phyloP scores from a whole-genome alignment of 495 filamentous ascomycete genomes.

The Penicillium robsamsonii region DNA sequence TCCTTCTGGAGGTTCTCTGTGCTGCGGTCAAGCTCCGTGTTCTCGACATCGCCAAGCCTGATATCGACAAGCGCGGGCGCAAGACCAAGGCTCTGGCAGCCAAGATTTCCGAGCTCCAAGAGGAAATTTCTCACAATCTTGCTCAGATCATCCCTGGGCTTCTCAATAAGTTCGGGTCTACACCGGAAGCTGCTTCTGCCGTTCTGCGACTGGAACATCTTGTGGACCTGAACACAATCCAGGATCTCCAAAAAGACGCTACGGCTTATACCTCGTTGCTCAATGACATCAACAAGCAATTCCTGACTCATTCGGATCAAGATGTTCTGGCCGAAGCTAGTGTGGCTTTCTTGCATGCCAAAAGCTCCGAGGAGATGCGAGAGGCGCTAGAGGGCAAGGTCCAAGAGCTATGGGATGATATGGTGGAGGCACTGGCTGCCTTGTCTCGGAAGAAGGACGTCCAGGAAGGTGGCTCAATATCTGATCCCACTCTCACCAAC shows the following conservation, averaged over 20 bases:
- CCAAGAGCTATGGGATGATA: constrained; percentile 79
- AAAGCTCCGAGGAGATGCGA: constrained; percentile 78
- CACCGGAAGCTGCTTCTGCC: constrained; percentile 78
- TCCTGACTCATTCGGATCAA: constrained; percentile 82
- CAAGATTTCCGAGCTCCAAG: constrained; percentile 63
- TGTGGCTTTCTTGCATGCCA: constrained; percentile 78
- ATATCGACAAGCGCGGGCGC: constrained; percentile 58
- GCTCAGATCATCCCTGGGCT: constrained; percentile 78
- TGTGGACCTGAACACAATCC: constrained; percentile 83
- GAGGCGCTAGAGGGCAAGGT: constrained; percentile 80
- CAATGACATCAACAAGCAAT: constrained; percentile 92
- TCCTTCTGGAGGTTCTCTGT: constrained; percentile 83
- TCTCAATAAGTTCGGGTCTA: constrained; percentile 85
- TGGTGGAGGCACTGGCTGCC: constrained; percentile 64
- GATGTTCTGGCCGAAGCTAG: constrained; percentile 82
- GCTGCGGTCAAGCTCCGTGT: constrained; percentile 70
- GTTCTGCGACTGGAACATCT: constrained; percentile 85
- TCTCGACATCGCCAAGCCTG: constrained; percentile 54
- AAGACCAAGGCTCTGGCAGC: constrained; percentile 59
- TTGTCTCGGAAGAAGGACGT: constrained; percentile 68
- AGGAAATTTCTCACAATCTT: constrained; percentile 70
- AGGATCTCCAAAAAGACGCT: constrained; percentile 82
- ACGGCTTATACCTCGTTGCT: constrained; percentile 77
- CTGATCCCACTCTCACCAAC: constrained; percentile 58
- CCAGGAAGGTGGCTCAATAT: constrained; percentile 58